Evolutionary conservation across 441 rosid genomes (phyloP).

Genomic region (Erysimum pusillum): DNA sequence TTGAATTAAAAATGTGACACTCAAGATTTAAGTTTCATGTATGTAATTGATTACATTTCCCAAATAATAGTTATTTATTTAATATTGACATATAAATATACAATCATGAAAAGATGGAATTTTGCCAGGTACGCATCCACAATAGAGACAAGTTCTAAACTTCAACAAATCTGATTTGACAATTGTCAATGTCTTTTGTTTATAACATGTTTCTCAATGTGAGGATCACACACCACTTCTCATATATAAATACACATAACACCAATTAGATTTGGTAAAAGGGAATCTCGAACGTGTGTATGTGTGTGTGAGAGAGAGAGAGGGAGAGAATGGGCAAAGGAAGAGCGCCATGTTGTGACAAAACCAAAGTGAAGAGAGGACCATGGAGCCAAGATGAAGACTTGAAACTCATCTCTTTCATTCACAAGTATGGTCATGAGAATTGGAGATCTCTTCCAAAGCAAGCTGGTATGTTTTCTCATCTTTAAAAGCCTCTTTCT

Average conservation of each 20-base stretch:
- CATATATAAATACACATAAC: conserved; percentile 34
- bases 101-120: conserved; percentile 10
- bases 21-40: neutral
- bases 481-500: too few relatives aligned
- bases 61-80: neutral
- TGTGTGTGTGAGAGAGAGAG: neutral
- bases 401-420: conserved; percentile 64
- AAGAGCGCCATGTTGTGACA: conserved; percentile 79
- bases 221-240: conserved; percentile 36
- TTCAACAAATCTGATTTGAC: conserved; percentile 47
- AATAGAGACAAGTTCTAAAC: conserved; percentile 31
- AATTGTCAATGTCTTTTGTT: conserved; percentile 36
- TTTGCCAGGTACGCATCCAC: conserved; percentile 32
- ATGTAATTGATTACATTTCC: neutral
- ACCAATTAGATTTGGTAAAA: conserved; percentile 29
- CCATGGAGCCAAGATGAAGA: conserved; percentile 83
- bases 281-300: too few relatives aligned
- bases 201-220: conserved; percentile 41
- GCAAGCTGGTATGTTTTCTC: too few relatives aligned
- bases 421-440: conserved; percentile 68
- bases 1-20: conserved; percentile 1
- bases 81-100: neutral
- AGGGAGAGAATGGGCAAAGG: conserved; percentile 64
- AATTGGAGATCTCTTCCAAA: conserved; percentile 81
- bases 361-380: conserved; percentile 75